phyloP scores from a whole-genome alignment of 2,329 filamentous ascomycete species.

The Aschersonia sp. region DNA sequence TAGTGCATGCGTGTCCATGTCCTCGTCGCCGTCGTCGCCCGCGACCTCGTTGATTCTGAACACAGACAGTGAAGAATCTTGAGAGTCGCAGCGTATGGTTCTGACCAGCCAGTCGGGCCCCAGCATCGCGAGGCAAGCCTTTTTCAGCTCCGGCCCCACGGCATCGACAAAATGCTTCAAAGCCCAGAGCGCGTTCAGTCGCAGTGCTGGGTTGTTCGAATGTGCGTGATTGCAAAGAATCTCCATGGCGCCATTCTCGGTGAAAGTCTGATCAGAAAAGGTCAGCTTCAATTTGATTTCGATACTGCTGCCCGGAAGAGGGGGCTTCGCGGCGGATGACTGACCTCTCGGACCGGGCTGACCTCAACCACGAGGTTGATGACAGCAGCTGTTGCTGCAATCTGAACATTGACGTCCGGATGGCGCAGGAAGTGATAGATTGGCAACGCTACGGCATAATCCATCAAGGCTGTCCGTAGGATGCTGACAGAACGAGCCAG shows the following conservation, averaged over 20 bases:
- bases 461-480: conserved; percentile 73
- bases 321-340: conserved; percentile 13
- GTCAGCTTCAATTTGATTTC: neutral
- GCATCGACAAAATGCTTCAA: conserved; percentile 78
- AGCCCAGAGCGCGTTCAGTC: conserved; percentile 82
- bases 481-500: conserved; percentile 75
- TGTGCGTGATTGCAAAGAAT: conserved; percentile 74
- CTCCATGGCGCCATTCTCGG: conserved; percentile 59
- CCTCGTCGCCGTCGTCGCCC: conserved; percentile 36
- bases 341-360: conserved; percentile 79
- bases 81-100: conserved; percentile 52
- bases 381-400: conserved; percentile 71
- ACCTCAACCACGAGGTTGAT: conserved; percentile 80
- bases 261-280: conserved; percentile 41
- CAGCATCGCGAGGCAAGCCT: conserved; percentile 62
- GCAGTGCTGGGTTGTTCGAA: conserved; percentile 63
- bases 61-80: conserved; percentile 33
- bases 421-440: conserved; percentile 64
- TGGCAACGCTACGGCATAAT: conserved; percentile 67
- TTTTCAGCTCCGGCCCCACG: conserved; percentile 58
- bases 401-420: conserved; percentile 62
- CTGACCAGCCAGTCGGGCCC: conserved; percentile 69
- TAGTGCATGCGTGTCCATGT: conserved; percentile 39
- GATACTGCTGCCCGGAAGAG: neutral
- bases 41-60: conserved; percentile 14